These are phyloP conservation scores for Colletotrichum horii DNA, from an alignment of 2,329 filamentous ascomycete genomes.

Conservation along the genomic window DNA sequence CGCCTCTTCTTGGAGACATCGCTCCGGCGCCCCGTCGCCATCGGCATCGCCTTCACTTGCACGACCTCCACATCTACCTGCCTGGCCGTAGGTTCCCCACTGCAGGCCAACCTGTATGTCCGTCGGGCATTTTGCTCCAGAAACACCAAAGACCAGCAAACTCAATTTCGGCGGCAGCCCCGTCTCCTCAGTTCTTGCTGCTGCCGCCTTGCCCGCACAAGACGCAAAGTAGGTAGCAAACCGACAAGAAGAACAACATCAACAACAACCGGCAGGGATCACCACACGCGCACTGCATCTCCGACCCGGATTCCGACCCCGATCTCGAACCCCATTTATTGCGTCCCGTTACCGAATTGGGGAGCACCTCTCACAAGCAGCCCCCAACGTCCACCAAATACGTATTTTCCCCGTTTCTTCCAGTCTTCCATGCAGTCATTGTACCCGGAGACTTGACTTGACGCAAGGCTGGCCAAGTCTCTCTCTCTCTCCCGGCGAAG, in stretches of 20 bases:
- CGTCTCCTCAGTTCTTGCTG: neutral
- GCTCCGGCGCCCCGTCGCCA: neutral
- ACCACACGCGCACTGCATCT: neutral
- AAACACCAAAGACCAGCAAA: neutral
- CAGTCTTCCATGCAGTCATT: neutral
- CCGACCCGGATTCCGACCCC: constrained; percentile 15
- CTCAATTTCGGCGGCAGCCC: neutral
- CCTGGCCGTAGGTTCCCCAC: neutral
- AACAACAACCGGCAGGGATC: constrained; percentile 9
- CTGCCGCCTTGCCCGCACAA: too few species aligned
- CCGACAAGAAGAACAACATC: neutral
- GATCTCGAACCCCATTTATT: constrained; percentile 1
- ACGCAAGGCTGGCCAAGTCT: neutral
- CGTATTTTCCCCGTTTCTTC: neutral
- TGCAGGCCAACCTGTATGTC: neutral
- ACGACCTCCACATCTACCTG: neutral
- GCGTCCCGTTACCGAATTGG: neutral
- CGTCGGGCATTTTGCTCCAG: constrained; percentile 12
- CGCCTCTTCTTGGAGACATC: neutral
- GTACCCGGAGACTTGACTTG: neutral
- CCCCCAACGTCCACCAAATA: neutral
- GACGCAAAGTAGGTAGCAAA: too few species aligned
- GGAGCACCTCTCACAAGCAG: neutral
- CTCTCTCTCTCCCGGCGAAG: neutral
- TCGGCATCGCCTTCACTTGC: neutral